Evolutionary conservation across 768 basidiomycete species (phyloP).

Genomic region (Phlebiopsis gigantea): DNA sequence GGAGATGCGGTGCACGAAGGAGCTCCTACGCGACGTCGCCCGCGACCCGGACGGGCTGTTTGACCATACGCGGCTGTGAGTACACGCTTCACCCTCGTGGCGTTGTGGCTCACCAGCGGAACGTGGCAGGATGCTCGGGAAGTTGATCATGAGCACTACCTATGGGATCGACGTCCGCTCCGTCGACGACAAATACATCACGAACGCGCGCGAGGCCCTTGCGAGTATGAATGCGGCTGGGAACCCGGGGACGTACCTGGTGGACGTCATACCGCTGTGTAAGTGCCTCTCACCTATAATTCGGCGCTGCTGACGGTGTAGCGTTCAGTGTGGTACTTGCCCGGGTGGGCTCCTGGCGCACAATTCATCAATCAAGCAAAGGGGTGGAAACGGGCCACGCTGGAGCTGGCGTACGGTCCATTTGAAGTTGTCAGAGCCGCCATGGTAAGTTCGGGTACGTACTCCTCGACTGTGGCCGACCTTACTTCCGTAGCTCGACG

Average conservation of each 20-base stretch:
- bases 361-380: neutral
- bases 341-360: conserved; percentile 7
- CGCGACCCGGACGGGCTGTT: neutral
- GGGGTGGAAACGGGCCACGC: neutral
- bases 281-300: neutral
- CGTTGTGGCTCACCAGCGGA: neutral
- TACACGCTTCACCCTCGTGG: neutral
- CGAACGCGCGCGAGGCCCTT: conserved; percentile 23
- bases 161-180: conserved; percentile 32
- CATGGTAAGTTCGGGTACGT: neutral
- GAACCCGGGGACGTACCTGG: neutral
- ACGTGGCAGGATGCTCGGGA: conserved; percentile 27
- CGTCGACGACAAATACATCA: conserved; percentile 28
- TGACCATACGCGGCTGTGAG: neutral
- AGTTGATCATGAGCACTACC: conserved; percentile 29
- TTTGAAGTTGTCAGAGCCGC: neutral
- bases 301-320: neutral
- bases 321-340: conserved; percentile 5
- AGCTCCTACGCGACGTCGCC: neutral
- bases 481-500: neutral
- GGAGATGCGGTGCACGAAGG: neutral
- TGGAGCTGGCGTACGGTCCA: neutral
- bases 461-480: neutral
- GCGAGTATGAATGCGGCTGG: conserved; percentile 10
- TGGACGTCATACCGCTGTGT: neutral